Evolutionary conservation across 148 eudicot species (phyloP), one percentile per base, ranked within the genome.

Genomic region (Gaultheria prostrata): DNA sequence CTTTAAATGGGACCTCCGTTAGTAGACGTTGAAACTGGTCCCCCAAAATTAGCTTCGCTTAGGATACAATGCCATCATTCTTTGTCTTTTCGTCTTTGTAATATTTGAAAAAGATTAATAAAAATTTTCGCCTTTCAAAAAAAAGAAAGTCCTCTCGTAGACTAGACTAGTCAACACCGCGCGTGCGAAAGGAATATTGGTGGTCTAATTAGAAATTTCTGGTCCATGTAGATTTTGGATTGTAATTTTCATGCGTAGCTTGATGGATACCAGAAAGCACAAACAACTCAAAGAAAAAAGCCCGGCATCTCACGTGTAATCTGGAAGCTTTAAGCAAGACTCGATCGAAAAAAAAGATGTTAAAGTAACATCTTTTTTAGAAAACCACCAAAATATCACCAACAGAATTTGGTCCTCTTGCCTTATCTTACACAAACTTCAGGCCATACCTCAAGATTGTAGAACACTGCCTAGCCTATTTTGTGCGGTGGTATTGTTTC

Each of bases 361-460:
- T 7, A 57, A 54, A n/a, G n/a, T n/a, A n/a, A n/a, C n/a, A n/a
- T n/a, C 63, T 59, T 59, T 59, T 59, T 59, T 59, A 6, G 67
- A 59, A 59, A 59, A n/a, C 12, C 21, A n/a, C 67, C 7, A 20
- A 59, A 59, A 59, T 59, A 59, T 56, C 67, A n/a, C 67, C 26
- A 59, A n/a, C 67, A 59, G 67, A 59, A n/a, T 59, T 57, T 59
- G 28, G 67, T 59, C 65, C 63, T 57, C 67, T 59, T n/a, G 12
- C 67, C 67, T 59, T 59, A 59, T 59, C 65, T 59, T 59, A 8
- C 65, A 59, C 65, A 21, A 59, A 59, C 65, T 59, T 57, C 11
- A 7, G 11, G 65, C 11, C 28, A 0, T 21, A 17, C 39, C 4
- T 2, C 39, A 35, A 35, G 39, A 35, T 35, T 35, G 2, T 35